Percentiles rank a stretch among this genome's conserved stretches.
These are phyloP conservation scores for Kurtzmaniella quercitrusa DNA, from an alignment of 1,139 yeast species.

Conservation along the genomic window DNA sequence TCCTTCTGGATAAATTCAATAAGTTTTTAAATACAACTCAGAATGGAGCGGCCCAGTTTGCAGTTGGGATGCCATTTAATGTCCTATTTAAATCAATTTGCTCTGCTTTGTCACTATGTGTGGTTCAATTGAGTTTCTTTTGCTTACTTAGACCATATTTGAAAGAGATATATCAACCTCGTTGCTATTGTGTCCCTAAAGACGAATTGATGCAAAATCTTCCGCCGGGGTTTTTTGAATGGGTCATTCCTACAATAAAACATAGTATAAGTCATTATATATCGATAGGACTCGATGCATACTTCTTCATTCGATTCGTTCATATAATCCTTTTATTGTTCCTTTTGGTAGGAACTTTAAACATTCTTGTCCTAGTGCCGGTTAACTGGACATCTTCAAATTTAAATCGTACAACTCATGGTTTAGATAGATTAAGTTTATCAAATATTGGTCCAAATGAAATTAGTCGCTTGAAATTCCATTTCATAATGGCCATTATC, in stretches of 20 bases:
- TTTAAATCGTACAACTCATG: slow-evolving; percentile 21
- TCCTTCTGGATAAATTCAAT: slow-evolving; percentile 23
- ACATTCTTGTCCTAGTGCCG: slow-evolving; percentile 53
- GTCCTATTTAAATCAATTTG: slow-evolving; percentile 45
- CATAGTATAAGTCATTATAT: slow-evolving; percentile 40
- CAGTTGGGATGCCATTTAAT: slow-evolving; percentile 36
- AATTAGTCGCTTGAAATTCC: slow-evolving; percentile 44
- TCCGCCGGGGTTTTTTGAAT: slow-evolving; percentile 39
- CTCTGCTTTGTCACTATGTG: slow-evolving; percentile 49
- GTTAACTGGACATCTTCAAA: slow-evolving; percentile 47
- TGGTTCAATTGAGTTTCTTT: slow-evolving; percentile 49
- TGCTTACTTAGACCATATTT: slow-evolving; percentile 46
- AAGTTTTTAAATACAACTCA: slow-evolving; percentile 53
- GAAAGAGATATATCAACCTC: slow-evolving; percentile 53
- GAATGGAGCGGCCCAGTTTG: slow-evolving; percentile 48
- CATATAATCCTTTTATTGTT: slow-evolving; percentile 46
- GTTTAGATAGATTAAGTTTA: slow-evolving; percentile 57
- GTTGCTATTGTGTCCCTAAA: slow-evolving; percentile 40
- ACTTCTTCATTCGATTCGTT: slow-evolving; percentile 55
- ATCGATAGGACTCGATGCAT: slow-evolving; percentile 59
- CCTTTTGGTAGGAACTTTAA: slow-evolving; percentile 43
- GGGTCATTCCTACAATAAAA: slow-evolving; percentile 43
- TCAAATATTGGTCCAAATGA: slow-evolving; percentile 54
- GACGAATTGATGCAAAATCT: slow-evolving; percentile 34
- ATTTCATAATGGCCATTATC: slow-evolving; percentile 49